A percentile compares a stretch with the other conserved stretches of the same genome.
phyloP scores from a whole-genome alignment of 805 yeast species.

The Naumovozyma dairenensis region DNA sequence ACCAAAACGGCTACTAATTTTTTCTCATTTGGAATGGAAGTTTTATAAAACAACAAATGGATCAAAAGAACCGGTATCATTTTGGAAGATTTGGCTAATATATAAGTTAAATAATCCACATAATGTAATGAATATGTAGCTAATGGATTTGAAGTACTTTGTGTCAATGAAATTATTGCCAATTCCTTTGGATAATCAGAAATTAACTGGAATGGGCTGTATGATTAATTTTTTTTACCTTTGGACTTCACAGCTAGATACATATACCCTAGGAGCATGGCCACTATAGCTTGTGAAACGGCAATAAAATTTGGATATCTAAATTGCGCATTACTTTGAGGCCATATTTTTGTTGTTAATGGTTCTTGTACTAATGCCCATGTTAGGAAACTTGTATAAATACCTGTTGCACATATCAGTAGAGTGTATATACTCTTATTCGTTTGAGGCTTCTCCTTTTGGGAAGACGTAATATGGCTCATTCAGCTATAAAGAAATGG shows the following conservation, averaged over 20 bases:
- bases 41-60: constrained; percentile 60
- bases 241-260: constrained; percentile 44
- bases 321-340: constrained; percentile 44
- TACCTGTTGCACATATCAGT: constrained; percentile 41
- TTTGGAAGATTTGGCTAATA: constrained; percentile 88
- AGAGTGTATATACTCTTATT: constrained; percentile 13
- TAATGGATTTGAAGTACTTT: constrained; percentile 73
- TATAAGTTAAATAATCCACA: constrained; percentile 75
- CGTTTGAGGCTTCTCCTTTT: too few species aligned
- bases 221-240: constrained; percentile 18
- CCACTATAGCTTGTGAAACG: constrained; percentile 62
- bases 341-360: constrained; percentile 67
- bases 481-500: too few species aligned
- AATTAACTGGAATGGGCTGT: constrained; percentile 30
- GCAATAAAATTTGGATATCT: constrained; percentile 74
- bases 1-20: constrained; percentile 69
- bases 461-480: too few species aligned
- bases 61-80: constrained; percentile 89
- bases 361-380: constrained; percentile 94
- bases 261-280: constrained; percentile 53
- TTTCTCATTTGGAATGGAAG: constrained; percentile 64
- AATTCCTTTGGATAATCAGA: constrained; percentile 31
- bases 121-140: constrained; percentile 70
- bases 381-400: constrained; percentile 75
- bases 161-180: constrained; percentile 54